Evolutionary conservation across 208 protist species (phyloP).

Genomic region (Crithidia expoeki): DNA sequence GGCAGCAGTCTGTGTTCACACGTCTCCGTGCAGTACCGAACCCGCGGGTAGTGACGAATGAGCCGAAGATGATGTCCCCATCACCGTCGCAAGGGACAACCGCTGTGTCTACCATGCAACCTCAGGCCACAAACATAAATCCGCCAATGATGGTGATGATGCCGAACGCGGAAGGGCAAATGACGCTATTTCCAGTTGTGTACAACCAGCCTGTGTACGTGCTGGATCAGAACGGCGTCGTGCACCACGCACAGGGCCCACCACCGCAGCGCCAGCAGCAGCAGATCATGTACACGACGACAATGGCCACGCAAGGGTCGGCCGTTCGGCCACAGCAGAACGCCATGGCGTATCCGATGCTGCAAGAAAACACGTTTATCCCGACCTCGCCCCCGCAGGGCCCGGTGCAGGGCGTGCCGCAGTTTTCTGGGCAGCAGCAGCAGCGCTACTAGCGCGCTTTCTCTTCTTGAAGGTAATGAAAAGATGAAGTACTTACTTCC

Average conservation of each 20-base stretch:
- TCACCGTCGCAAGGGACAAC: background rate
- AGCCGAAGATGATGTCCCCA: conserved; percentile 15
- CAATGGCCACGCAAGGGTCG: background rate
- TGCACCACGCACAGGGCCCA: conserved; percentile 10
- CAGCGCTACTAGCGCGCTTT: background rate
- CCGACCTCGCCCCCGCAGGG: conserved; percentile 2
- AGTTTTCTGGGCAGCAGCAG: background rate
- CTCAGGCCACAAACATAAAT: background rate
- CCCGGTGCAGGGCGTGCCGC: background rate
- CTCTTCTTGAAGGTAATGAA: background rate
- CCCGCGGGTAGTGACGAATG: background rate
- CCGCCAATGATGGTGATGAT: conserved; percentile 39
- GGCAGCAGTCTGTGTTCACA: conserved; percentile 11
- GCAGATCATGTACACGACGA: conserved; percentile 18
- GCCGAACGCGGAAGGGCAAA: conserved; percentile 28
- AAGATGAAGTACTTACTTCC: too few species aligned
- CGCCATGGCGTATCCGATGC: background rate
- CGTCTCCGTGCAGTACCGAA: conserved; percentile 6
- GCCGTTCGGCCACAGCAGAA: conserved; percentile 9
- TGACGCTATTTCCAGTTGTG: conserved; percentile 27
- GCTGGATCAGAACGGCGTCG: conserved; percentile 7
- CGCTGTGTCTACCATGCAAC: conserved; percentile 1
- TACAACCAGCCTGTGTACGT: conserved; percentile 32
- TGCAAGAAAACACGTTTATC: background rate
- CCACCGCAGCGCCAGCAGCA: conserved; percentile 13